Evolutionary conservation across 2,329 filamentous ascomycete species (phyloP).

Genomic region (Bimuria novae-zelandiae): DNA sequence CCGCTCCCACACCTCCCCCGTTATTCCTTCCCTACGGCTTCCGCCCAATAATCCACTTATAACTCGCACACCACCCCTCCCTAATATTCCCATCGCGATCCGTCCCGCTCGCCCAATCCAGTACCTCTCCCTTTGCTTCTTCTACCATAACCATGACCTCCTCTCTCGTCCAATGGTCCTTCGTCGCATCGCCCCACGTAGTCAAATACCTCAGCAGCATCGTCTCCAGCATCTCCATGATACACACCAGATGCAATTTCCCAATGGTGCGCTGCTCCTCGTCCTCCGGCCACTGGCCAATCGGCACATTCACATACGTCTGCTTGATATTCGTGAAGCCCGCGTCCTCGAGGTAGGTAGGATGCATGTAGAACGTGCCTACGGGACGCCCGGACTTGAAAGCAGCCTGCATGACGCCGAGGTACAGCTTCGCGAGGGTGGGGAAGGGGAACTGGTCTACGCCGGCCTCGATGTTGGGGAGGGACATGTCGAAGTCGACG

Average conservation of each 20-base stretch:
- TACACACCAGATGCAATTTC: constrained; percentile 40
- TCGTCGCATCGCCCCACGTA: constrained; percentile 31
- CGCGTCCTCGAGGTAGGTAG: constrained; percentile 45
- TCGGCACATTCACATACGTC: constrained; percentile 45
- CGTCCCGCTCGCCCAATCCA: constrained; percentile 29
- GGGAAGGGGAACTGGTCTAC: constrained; percentile 24
- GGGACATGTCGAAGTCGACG: constrained; percentile 44
- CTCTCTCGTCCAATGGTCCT: constrained; percentile 32
- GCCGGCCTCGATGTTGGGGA: constrained; percentile 24
- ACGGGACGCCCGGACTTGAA: constrained; percentile 48
- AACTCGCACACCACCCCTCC: constrained; percentile 41
- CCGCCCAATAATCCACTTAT: constrained; percentile 42
- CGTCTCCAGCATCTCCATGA: constrained; percentile 41
- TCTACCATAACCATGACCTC: constrained; percentile 30
- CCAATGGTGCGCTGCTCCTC: constrained; percentile 39
- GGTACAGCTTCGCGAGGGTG: constrained; percentile 33
- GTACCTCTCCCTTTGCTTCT: constrained; percentile 32
- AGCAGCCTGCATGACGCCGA: constrained; percentile 43
- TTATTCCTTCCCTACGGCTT: constrained; percentile 19
- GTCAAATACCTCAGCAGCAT: constrained; percentile 35
- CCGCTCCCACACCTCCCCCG: no score
- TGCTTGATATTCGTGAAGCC: constrained; percentile 52
- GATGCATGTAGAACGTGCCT: constrained; percentile 50
- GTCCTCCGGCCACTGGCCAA: constrained; percentile 39
- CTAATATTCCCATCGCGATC: constrained; percentile 29